Evolutionary conservation across 2,329 filamentous ascomycete genomes (phyloP), one percentile per base, ranked within the genome.

Genomic region (Cylindrodendrum hubeiense): DNA sequence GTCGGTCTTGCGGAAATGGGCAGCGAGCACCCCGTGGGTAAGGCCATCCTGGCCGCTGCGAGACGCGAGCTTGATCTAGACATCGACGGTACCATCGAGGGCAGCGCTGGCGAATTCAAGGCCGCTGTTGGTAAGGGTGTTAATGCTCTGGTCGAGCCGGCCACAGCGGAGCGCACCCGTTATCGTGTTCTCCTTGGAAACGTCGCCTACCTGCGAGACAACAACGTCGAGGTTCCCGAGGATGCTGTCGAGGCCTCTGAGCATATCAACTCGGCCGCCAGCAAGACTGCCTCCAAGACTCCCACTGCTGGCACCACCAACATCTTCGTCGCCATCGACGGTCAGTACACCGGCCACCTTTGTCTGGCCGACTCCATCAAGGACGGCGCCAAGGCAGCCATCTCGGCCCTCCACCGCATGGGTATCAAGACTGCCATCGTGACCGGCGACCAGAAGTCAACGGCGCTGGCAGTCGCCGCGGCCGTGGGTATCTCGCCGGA

Each of bases 21-120:
- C 69, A 97, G 94, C 75, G 96, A 99, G 80, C 96, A 99, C 76
- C 96, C 96, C 1, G 93, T 98, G 61, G 96, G 95, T n/a, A 93
- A 90, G 74, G 95, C 96, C 15, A 93, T 98, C 55, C 84, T 97
- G 6, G 80, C 82, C 1, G 90, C 90, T 28, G 94, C 95, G 4
- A 95, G 93, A 72, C 83, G 87, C 2, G 89, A 95, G 76, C 89
- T 98, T 9, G 90, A 89, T 4, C 79, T 97, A 41, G 90, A 89
- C 17, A 78, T 85, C 2, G 94, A 97, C 63, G 91, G 88, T 8
- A 87, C 90, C 19, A 86, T 98, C 33, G 92, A 97, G 65, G 96
- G 96, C 51, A 93, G 89, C 70, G 87, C 97, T 41, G 93, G 93
- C 59, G 92, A 97, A 34, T 98, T 99, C 78, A 88, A 91, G 74